Evolutionary conservation across 2,329 filamentous ascomycete genomes (phyloP), one percentile per base, ranked within the genome.

Genomic region (Ophiostoma sp.): DNA sequence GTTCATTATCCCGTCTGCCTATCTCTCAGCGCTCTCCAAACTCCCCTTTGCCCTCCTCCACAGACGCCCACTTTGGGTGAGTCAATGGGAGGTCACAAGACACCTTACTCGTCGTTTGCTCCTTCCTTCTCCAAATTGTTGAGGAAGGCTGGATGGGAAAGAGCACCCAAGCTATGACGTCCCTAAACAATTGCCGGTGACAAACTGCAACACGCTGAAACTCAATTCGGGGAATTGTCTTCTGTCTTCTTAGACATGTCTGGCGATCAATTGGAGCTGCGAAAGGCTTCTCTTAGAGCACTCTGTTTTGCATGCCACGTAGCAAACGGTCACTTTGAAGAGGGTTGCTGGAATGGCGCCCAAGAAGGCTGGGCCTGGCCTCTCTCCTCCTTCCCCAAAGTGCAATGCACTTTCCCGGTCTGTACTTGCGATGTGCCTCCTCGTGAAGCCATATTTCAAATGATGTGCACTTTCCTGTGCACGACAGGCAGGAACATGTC

Each of bases 81-180:
- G 64, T 69, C 64, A 69, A 69, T 39, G 19, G 33, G 8, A 17
- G 39, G 45, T 52, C 28, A 52, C 45, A 52, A 31, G 64, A 69
- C 45, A 3, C 8, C n/a, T 28, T 2, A 33, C 50, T 22, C 39
- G 22, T 50, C 64, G 64, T 68, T 50, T 50, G 25, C 64, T 50
- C 64, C 11, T 68, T 68, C 25, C 36, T 9, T 19, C 42, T 33
- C 25, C 15, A 48, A 45, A 19, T n/a, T 50, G 42, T 19, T 28
- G 42, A 68, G 64, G 33, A n/a, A n/a, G 42, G 42, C 25, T 19
- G 22, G 39, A 11, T n/a, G 19, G 15, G 36, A 25, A 8, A 11
- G 61, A 15, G 22, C 64, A 25, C 0, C 25, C 25, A 68, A 3
- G 17, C 63, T 2, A 45, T 50, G 42, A 68, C 36, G 22, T 66